Conservation (phyloP, 192 early-diverging fungal species). For the Coemansia sp. region DNA sequence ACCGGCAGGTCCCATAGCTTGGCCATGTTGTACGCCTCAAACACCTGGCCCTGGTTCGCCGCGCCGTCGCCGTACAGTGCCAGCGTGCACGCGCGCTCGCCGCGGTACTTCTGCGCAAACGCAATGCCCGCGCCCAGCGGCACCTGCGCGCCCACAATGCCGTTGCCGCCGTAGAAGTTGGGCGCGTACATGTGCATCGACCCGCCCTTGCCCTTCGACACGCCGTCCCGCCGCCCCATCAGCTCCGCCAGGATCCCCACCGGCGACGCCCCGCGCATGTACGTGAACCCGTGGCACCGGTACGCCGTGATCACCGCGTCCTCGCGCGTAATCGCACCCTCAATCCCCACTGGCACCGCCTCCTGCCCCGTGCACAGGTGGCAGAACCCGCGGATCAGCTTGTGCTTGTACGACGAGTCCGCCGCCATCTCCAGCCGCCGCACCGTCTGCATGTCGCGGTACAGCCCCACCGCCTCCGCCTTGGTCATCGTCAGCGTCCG, state of each 20-base stretch:
- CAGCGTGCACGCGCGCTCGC: constrained; percentile 79
- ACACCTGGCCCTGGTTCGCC: constrained; percentile 98
- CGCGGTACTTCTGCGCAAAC: constrained; percentile 92
- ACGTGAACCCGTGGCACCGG: constrained; percentile 97
- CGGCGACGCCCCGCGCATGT: constrained; percentile 75
- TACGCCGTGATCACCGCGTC: constrained; percentile 98
- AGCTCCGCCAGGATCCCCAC: constrained; percentile 75
- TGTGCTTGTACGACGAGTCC: constrained; percentile 95
- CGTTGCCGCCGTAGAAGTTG: constrained; percentile 98
- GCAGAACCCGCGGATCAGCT: constrained; percentile 98
- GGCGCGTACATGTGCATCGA: constrained; percentile 99
- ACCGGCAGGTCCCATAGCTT: constrained; percentile 95
- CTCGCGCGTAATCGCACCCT: constrained; percentile 82
- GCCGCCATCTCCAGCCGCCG: constrained; percentile 92
- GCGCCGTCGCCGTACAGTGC: constrained; percentile 97
- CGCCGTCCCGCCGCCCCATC: constrained; percentile 83
- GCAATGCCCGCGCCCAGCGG: constrained; percentile 85
- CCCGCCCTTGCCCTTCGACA: constrained; percentile 96
- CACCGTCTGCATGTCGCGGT: constrained; percentile 87
- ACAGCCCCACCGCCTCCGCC: constrained; percentile 79
- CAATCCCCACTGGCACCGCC: constrained; percentile 94
- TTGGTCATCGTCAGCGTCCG: constrained; percentile 67
- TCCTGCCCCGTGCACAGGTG: constrained; percentile 98
- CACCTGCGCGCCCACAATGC: constrained; percentile 98
- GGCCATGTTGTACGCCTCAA: constrained; percentile 99